These are phyloP conservation scores for Coemansia sp. DNA, from an alignment of 192 early-diverging fungal species.

Conservation along the genomic window DNA sequence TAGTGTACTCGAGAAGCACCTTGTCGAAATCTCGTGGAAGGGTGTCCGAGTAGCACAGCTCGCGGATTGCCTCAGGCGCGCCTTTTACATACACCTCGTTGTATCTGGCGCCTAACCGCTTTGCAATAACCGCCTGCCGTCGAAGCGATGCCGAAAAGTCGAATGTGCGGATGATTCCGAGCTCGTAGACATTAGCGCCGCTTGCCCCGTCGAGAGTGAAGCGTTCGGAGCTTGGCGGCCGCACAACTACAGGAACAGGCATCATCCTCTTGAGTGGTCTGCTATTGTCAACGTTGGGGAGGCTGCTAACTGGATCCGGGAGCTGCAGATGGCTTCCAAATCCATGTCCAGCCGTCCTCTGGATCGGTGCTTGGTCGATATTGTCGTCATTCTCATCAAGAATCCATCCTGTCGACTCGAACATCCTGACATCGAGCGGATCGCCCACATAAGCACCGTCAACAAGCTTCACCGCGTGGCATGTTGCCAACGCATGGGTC, in stretches of 20 bases:
- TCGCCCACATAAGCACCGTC: slow-evolving; percentile 90
- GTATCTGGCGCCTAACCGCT: slow-evolving; percentile 60
- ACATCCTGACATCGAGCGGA: slow-evolving; percentile 97
- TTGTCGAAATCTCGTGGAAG: slow-evolving; percentile 84
- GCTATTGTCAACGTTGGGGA: not conserved
- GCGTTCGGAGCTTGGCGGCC: slow-evolving; percentile 73
- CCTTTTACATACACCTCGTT: slow-evolving; percentile 90
- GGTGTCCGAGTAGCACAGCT: slow-evolving; percentile 82
- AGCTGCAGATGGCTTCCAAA: slow-evolving; percentile 1
- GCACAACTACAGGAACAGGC: slow-evolving; percentile 78
- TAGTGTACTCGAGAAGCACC: slow-evolving; percentile 80
- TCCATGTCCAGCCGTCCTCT: slow-evolving; percentile 7
- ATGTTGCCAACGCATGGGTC: slow-evolving; percentile 71
- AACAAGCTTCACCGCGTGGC: slow-evolving; percentile 88
- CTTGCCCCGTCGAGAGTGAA: slow-evolving; percentile 58
- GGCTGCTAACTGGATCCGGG: not conserved
- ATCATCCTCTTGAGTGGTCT: slow-evolving; percentile 8
- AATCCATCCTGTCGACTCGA: slow-evolving; percentile 92
- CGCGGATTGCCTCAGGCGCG: slow-evolving; percentile 92
- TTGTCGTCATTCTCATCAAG: slow-evolving; percentile 81
- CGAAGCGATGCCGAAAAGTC: slow-evolving; percentile 91
- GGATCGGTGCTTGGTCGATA: not conserved
- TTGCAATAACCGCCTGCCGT: slow-evolving; percentile 91
- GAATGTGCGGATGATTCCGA: slow-evolving; percentile 84
- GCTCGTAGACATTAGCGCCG: slow-evolving; percentile 54